phyloP scores from a whole-genome alignment of 164 flowering plant genomes.

The Vitis riparia region DNA sequence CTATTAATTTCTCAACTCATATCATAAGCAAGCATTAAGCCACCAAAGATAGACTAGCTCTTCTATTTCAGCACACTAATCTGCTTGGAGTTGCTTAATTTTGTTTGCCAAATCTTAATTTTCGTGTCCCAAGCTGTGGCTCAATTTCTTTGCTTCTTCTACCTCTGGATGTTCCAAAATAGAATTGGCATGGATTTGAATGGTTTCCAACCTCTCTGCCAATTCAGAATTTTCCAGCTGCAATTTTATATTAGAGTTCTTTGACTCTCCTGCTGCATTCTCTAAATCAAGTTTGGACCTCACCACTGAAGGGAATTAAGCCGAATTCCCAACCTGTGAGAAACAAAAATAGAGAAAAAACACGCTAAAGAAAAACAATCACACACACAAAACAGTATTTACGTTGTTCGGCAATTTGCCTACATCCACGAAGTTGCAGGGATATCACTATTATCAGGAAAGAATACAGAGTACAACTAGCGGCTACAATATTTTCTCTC shows the following conservation, averaged over 20 bases:
- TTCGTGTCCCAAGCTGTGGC: conserved; percentile 36
- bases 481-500: too few relatives aligned
- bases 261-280: conserved; percentile 42
- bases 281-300: conserved; percentile 24
- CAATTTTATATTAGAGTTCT: conserved; percentile 47
- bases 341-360: too few relatives aligned
- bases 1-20: conserved; percentile 73
- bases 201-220: conserved; percentile 55
- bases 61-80: conserved; percentile 69
- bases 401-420: too few relatives aligned
- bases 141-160: conserved; percentile 35
- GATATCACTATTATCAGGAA: too few relatives aligned
- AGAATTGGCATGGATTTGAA: conserved; percentile 56
- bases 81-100: conserved; percentile 63
- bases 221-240: conserved; percentile 65
- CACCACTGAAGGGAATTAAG: too few relatives aligned
- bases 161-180: conserved; percentile 65
- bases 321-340: too few relatives aligned
- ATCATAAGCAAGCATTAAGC: conserved; percentile 91
- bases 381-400: too few relatives aligned
- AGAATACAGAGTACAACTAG: too few relatives aligned
- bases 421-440: too few relatives aligned
- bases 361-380: too few relatives aligned
- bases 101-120: conserved; percentile 57
- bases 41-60: conserved; percentile 90